These are phyloP conservation scores for Geranium rotundifolium DNA, from an alignment of 345 rosid species.

Conservation along the genomic window DNA sequence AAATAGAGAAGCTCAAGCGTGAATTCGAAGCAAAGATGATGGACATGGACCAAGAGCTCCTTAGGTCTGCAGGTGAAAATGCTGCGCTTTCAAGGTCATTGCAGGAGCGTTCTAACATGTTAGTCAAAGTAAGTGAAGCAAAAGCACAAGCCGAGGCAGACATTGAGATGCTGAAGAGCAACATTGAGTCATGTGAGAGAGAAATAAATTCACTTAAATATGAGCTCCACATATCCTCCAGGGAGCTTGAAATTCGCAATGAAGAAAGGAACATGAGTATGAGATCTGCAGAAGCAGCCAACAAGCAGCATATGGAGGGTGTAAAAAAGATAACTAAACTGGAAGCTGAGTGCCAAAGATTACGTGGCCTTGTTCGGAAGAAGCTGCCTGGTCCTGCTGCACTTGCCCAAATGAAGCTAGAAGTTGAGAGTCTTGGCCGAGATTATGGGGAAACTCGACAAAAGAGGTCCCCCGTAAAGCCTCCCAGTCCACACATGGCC, in stretches of 20 bases:
- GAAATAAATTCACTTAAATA: slow-evolving; percentile 77
- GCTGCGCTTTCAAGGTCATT: slow-evolving; percentile 65
- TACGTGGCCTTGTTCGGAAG: no score
- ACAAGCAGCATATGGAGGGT: slow-evolving; percentile 84
- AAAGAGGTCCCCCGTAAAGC: slow-evolving; percentile 69
- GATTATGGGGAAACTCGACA: slow-evolving; percentile 60
- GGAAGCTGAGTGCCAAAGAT: no score
- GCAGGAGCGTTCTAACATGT: slow-evolving; percentile 80
- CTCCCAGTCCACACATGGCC: slow-evolving; percentile 49
- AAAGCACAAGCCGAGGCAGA: slow-evolving; percentile 79
- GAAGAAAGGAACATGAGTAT: slow-evolving; percentile 98
- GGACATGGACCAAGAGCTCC: slow-evolving; percentile 67
- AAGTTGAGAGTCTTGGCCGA: no score
- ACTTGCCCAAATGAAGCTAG: no score
- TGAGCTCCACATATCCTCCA: slow-evolving; percentile 64
- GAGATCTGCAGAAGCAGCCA: slow-evolving; percentile 83
- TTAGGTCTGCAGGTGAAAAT: slow-evolving; percentile 70
- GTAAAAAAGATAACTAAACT: slow-evolving; percentile 74
- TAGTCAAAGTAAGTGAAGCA: slow-evolving; percentile 60
- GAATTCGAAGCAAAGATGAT: slow-evolving; percentile 70
- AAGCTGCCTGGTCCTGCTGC: no score
- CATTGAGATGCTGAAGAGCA: slow-evolving; percentile 68
- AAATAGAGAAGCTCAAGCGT: slow-evolving; percentile 52
- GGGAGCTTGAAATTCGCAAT: slow-evolving; percentile 91
- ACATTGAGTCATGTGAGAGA: slow-evolving; percentile 75